phyloP scores from a whole-genome alignment of 2,329 filamentous ascomycete species.

The Colletotrichum lini region DNA sequence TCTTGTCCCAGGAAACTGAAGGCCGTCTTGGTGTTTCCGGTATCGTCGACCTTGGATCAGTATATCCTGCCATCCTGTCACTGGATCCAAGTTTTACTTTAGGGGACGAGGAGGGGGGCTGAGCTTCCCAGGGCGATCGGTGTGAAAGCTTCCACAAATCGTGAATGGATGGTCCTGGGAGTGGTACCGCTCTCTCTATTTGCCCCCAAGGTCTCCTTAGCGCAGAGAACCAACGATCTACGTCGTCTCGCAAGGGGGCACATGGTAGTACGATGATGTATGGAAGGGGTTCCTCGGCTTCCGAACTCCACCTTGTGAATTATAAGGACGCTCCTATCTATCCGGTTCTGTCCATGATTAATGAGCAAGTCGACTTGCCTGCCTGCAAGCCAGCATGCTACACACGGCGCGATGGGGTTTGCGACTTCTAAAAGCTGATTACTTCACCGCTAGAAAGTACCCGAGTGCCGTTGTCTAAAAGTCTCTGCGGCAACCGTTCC shows the following conservation, averaged over 20 bases:
- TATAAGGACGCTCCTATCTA: too few relatives aligned
- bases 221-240: not conserved
- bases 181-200: not conserved
- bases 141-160: not conserved
- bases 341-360: too few relatives aligned
- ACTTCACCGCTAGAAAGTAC: too few relatives aligned
- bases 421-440: too few relatives aligned
- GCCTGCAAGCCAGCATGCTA: too few relatives aligned
- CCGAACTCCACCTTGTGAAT: not conserved
- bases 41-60: conserved; percentile 1
- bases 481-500: too few relatives aligned
- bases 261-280: not conserved
- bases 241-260: not conserved
- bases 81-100: too few relatives aligned
- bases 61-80: not conserved
- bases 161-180: too few relatives aligned
- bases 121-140: not conserved
- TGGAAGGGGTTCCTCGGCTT: not conserved
- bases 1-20: not conserved
- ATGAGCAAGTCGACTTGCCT: too few relatives aligned
- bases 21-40: not conserved
- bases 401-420: too few relatives aligned
- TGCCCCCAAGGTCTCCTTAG: not conserved
- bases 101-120: too few relatives aligned
- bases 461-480: too few relatives aligned